Conservation (phyloP, 495 filamentous ascomycete genomes). For the Melanomma pulvis-pyrius region DNA sequence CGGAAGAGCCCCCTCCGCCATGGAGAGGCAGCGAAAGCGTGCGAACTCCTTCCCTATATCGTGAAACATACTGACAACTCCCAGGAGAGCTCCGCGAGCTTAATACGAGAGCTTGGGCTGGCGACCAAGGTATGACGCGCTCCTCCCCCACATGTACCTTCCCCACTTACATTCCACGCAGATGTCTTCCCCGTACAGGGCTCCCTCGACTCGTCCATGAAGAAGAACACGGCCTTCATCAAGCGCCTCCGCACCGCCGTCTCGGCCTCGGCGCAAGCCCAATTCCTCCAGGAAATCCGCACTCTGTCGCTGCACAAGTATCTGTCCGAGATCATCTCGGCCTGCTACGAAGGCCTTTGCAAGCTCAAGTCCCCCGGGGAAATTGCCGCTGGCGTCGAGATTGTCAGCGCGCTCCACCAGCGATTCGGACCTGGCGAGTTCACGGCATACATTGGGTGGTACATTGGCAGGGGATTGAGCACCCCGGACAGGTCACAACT, state of each 20-base stretch:
- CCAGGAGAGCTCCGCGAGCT: conserved; percentile 86
- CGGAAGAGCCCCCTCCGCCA: conserved; percentile 44
- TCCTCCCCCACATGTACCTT: conserved; percentile 27
- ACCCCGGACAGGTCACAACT: conserved; percentile 87
- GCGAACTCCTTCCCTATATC: conserved; percentile 23
- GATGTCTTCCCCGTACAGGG: conserved; percentile 77
- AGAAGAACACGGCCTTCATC: conserved; percentile 99
- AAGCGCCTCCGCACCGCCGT: conserved; percentile 92
- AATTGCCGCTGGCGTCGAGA: conserved; percentile 87
- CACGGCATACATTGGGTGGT: conserved; percentile 88
- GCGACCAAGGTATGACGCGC: conserved; percentile 69
- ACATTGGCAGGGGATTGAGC: conserved; percentile 86
- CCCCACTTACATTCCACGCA: conserved; percentile 47
- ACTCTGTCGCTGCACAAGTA: conserved; percentile 96
- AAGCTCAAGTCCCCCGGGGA: conserved; percentile 88
- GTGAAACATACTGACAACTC: conserved; percentile 16
- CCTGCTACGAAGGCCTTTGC: conserved; percentile 92
- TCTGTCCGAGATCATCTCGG: conserved; percentile 96
- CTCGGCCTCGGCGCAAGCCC: conserved; percentile 71
- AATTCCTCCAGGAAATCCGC: conserved; percentile 88
- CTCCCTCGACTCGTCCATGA: conserved; percentile 92
- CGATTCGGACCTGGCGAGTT: conserved; percentile 91
- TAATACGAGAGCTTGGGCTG: conserved; percentile 85
- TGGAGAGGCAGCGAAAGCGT: conserved; percentile 90
- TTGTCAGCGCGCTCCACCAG: conserved; percentile 92